Conservation (phyloP, 176 grass and related monocot genomes). For the Ensete glaucum region DNA sequence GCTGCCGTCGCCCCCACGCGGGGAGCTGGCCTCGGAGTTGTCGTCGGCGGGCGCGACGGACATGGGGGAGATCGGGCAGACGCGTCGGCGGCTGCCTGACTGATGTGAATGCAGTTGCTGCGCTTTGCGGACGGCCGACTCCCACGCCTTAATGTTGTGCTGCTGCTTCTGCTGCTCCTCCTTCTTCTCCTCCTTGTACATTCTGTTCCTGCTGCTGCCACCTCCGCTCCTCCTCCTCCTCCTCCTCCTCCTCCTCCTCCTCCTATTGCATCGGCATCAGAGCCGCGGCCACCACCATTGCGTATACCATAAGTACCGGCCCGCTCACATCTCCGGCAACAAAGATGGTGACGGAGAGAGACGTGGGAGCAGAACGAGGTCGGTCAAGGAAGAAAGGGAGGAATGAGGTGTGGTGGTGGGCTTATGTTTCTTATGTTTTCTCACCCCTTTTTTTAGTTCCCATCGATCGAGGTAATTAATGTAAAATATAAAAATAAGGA, state of each 20-base stretch:
- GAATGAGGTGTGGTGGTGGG: too few species aligned
- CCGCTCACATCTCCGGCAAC: too few species aligned
- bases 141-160: conserved; percentile 2
- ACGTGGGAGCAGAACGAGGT: too few species aligned
- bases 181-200: background rate
- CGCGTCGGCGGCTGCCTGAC: background rate
- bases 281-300: background rate
- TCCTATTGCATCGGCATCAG: too few species aligned
- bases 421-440: too few species aligned
- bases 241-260: background rate
- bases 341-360: too few species aligned
- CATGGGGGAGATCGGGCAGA: background rate
- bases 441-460: too few species aligned
- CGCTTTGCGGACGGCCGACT: conserved; percentile 4
- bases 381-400: too few species aligned
- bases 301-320: background rate
- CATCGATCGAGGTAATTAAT: too few species aligned
- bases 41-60: conserved; percentile 1
- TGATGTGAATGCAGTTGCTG: background rate
- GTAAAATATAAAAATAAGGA: too few species aligned
- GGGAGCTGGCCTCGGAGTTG: background rate
- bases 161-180: conserved; percentile 1
- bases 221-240: background rate
- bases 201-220: background rate
- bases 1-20: background rate